These are phyloP conservation scores for Zalerion maritima DNA, from an alignment of 495 filamentous ascomycete genomes.

Conservation along the genomic window DNA sequence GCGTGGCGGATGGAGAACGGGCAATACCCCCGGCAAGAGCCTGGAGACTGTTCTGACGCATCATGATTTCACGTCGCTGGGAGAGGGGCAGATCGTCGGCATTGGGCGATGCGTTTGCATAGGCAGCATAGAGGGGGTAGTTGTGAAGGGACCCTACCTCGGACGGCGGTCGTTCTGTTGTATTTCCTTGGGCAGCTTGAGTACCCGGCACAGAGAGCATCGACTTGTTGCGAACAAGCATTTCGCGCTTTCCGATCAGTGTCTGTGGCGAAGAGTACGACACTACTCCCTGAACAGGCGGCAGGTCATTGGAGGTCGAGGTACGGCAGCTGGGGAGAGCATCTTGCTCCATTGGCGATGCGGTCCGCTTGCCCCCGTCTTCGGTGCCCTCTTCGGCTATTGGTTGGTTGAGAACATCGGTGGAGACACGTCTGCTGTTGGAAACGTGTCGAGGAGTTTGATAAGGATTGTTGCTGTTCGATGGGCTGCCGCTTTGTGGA, in stretches of 20 bases:
- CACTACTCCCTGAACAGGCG: slow-evolving; percentile 18
- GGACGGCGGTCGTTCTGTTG: slow-evolving; percentile 15
- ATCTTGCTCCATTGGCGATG: slow-evolving; percentile 1
- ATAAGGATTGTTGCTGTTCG: slow-evolving; percentile 6
- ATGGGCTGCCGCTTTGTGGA: slow-evolving; percentile 7
- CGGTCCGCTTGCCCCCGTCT: slow-evolving; percentile 6
- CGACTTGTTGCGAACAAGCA: slow-evolving; percentile 38
- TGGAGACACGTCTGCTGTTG: slow-evolving; percentile 12
- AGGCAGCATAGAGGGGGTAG: slow-evolving; percentile 10
- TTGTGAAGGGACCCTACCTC: slow-evolving; percentile 19
- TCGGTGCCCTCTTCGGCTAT: slow-evolving; percentile 23
- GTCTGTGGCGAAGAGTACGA: slow-evolving; percentile 32
- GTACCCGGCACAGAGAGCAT: slow-evolving; percentile 9
- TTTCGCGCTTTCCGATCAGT: slow-evolving; percentile 47
- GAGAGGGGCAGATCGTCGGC: slow-evolving; percentile 63
- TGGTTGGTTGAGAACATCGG: slow-evolving; percentile 19
- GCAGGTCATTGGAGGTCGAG: slow-evolving; percentile 4
- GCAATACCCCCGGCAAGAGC: slow-evolving; percentile 3
- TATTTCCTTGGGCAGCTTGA: slow-evolving; percentile 7
- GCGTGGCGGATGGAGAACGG: slow-evolving; percentile 10
- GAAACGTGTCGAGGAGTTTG: slow-evolving; percentile 5
- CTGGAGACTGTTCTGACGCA: slow-evolving; percentile 26
- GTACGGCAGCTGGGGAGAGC: neutral
- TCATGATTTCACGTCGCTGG: slow-evolving; percentile 43
- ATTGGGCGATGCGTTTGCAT: slow-evolving; percentile 11